These are phyloP conservation scores for Rhodotorula paludigena DNA, from an alignment of 768 basidiomycete genomes.

Conservation along the genomic window DNA sequence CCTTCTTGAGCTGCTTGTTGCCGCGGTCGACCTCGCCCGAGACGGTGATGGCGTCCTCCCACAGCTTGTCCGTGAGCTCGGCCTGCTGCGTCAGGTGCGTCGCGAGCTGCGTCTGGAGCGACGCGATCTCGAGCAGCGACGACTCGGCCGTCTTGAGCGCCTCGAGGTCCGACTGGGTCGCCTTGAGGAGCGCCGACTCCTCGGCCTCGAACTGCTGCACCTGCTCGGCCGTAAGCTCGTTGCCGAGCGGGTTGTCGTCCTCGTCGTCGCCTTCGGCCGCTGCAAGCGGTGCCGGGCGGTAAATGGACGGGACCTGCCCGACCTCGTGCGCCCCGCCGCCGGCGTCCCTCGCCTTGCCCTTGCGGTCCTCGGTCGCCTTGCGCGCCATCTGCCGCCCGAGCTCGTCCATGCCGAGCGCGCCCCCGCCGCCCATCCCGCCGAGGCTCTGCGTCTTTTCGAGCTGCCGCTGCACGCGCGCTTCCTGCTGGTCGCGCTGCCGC, in stretches of 20 bases:
- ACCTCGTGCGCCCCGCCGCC: neutral
- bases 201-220: slow-evolving; percentile 90
- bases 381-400: slow-evolving; percentile 18
- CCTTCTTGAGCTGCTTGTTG: slow-evolving; percentile 83
- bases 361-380: slow-evolving; percentile 34
- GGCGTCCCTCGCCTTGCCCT: slow-evolving; percentile 45
- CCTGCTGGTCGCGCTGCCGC: slow-evolving; percentile 79
- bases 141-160: slow-evolving; percentile 89
- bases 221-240: slow-evolving; percentile 68
- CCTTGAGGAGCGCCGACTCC: slow-evolving; percentile 76
- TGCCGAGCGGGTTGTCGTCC: slow-evolving; percentile 60
- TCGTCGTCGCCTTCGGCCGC: slow-evolving; percentile 54
- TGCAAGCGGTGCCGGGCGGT: slow-evolving; percentile 45
- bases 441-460: slow-evolving; percentile 75
- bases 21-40: slow-evolving; percentile 81
- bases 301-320: slow-evolving; percentile 35
- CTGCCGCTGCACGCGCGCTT: slow-evolving; percentile 83
- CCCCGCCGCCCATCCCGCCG: slow-evolving; percentile 57
- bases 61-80: slow-evolving; percentile 85
- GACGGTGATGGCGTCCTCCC: slow-evolving; percentile 86
- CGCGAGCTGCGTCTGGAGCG: slow-evolving; percentile 86
- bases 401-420: slow-evolving; percentile 51
- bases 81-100: slow-evolving; percentile 81
- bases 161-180: slow-evolving; percentile 77
- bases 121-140: slow-evolving; percentile 83